Conservation (phyloP, 148 eudicot genomes). For the Dysphania ambrosioides region DNA sequence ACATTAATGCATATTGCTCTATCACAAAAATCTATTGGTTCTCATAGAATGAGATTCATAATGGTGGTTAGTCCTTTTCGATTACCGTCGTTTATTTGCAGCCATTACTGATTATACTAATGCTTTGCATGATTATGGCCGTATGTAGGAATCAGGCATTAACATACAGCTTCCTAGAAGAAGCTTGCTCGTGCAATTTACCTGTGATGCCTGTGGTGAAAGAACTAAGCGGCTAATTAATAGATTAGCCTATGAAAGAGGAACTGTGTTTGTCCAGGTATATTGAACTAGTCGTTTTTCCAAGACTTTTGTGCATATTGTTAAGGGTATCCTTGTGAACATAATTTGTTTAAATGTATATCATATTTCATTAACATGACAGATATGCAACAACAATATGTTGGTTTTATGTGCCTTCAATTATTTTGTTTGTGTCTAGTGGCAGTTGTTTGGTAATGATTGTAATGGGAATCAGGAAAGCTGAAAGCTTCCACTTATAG, state of each 20-base stretch:
- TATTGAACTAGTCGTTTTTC: not conserved
- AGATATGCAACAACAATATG: not conserved
- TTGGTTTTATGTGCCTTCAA: not conserved
- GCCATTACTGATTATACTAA: not conserved
- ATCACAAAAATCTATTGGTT: not conserved
- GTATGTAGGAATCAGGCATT: constrained; percentile 55
- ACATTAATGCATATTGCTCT: not conserved
- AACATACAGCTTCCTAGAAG: constrained; percentile 80
- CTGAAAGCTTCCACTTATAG: not conserved
- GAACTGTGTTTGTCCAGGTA: constrained; percentile 97
- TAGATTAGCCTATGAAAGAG: constrained; percentile 85
- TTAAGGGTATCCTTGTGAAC: not conserved
- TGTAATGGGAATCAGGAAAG: not conserved
- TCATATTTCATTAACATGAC: not conserved
- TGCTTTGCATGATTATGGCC: not conserved
- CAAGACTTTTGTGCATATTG: not conserved
- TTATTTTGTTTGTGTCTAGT: not conserved
- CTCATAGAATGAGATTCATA: constrained; percentile 1
- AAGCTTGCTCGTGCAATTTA: constrained; percentile 78
- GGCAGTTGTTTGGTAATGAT: not conserved
- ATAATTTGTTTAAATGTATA: not conserved
- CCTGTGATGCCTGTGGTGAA: constrained; percentile 80
- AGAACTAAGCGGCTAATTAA: constrained; percentile 71
- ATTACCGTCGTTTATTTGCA: not conserved
- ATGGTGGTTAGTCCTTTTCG: not conserved